Percentiles rank a stretch among this genome's conserved stretches.
These are phyloP conservation scores for Sporothrix luriei DNA, from an alignment of 2,329 filamentous ascomycete species.

Conservation along the genomic window DNA sequence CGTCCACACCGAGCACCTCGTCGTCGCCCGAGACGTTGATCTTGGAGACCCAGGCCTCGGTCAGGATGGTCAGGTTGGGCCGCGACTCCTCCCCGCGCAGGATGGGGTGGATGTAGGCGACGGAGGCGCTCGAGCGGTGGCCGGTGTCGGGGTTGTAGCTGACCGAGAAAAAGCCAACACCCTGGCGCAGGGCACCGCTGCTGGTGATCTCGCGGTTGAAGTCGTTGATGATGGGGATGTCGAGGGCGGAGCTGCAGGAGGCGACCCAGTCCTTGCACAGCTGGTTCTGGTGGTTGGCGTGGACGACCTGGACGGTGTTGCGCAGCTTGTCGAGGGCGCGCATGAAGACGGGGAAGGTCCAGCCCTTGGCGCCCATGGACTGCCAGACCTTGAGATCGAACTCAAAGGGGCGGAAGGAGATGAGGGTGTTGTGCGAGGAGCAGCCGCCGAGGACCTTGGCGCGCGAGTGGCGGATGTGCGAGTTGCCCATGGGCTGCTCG, in stretches of 20 bases:
- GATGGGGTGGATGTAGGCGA: conserved; percentile 92
- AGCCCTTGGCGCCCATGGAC: conserved; percentile 76
- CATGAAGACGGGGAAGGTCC: conserved; percentile 84
- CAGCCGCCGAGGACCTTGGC: conserved; percentile 92
- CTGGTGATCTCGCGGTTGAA: conserved; percentile 83
- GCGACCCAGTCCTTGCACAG: conserved; percentile 88
- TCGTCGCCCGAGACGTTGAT: conserved; percentile 64
- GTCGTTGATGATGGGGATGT: conserved; percentile 79
- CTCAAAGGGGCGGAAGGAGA: conserved; percentile 88
- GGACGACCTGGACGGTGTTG: conserved; percentile 88
- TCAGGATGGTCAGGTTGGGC: conserved; percentile 82
- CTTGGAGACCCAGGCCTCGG: conserved; percentile 83
- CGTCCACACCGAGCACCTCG: conserved; percentile 68
- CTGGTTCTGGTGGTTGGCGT: conserved; percentile 83
- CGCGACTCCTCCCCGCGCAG: conserved; percentile 79
- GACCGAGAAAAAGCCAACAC: conserved; percentile 87
- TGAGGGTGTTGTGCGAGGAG: conserved; percentile 91
- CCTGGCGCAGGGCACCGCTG: conserved; percentile 70
- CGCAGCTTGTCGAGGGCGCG: conserved; percentile 79
- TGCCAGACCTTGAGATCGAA: conserved; percentile 88
- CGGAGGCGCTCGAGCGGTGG: conserved; percentile 79
- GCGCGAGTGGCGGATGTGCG: conserved; percentile 85
- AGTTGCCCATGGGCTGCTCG: conserved; percentile 87
- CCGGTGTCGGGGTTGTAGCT: conserved; percentile 90
- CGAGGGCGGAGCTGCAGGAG: conserved; percentile 74